Conservation (phyloP, 495 filamentous ascomycete species). For the Aspergillus diversus region DNA sequence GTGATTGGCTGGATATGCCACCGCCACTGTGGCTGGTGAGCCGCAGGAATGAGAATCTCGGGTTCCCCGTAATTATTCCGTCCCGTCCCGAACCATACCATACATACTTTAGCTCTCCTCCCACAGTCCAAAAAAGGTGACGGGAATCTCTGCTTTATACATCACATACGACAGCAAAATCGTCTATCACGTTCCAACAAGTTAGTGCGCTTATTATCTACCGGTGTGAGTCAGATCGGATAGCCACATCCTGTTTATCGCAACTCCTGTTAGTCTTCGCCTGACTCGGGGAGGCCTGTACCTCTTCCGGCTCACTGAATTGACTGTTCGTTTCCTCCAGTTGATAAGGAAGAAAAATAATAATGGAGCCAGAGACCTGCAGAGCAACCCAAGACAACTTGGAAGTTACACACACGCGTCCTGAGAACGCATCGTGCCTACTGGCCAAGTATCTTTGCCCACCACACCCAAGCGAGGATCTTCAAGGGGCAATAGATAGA, state of each 20-base stretch:
- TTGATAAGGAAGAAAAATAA: not conserved
- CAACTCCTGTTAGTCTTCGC: not conserved
- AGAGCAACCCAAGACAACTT: conserved; percentile 8
- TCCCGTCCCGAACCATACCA: conserved; percentile 13
- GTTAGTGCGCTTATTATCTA: not conserved
- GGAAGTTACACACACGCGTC: conserved; percentile 1
- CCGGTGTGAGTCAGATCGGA: not conserved
- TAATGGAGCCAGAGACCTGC: conserved; percentile 5
- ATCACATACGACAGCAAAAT: not conserved
- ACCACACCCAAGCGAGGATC: not conserved
- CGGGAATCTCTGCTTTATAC: not conserved
- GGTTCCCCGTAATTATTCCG: not conserved
- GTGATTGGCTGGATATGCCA: conserved; percentile 37
- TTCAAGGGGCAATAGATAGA: not conserved
- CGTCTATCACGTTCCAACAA: not conserved
- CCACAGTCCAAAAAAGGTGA: not conserved
- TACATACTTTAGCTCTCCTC: conserved; percentile 10
- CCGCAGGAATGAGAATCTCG: conserved; percentile 17
- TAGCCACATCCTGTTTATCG: not conserved
- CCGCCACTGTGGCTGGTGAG: conserved; percentile 45
- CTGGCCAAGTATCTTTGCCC: not conserved
- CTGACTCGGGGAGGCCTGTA: not conserved
- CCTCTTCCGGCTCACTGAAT: not conserved
- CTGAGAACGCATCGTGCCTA: not conserved
- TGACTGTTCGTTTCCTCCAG: not conserved